phyloP scores from a whole-genome alignment of 2,329 filamentous ascomycete genomes.

The Xylariaceae sp. region DNA sequence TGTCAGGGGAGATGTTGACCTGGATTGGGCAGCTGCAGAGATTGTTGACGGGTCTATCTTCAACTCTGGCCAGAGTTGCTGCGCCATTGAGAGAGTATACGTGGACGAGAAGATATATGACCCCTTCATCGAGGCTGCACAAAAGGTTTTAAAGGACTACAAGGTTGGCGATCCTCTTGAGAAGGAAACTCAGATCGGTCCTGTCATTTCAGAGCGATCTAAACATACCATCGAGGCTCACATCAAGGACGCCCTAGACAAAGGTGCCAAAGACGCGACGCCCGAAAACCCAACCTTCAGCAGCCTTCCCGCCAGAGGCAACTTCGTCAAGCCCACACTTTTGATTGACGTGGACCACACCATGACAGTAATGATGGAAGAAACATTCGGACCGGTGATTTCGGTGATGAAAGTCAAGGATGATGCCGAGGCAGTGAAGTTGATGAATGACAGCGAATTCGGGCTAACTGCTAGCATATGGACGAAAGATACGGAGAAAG shows the following conservation, averaged over 20 bases:
- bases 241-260: constrained; percentile 79
- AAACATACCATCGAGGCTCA: constrained; percentile 79
- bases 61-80: constrained; percentile 98
- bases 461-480: constrained; percentile 96
- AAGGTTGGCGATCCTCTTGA: constrained; percentile 88
- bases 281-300: constrained; percentile 81
- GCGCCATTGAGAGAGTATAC: constrained; percentile 89
- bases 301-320: constrained; percentile 75
- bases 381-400: constrained; percentile 94
- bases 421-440: constrained; percentile 78
- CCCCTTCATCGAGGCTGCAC: constrained; percentile 76
- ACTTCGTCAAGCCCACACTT: constrained; percentile 87
- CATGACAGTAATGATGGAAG: constrained; percentile 90
- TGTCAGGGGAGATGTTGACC: constrained; percentile 81
- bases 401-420: constrained; percentile 84
- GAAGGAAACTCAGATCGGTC: constrained; percentile 80
- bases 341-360: constrained; percentile 78
- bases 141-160: constrained; percentile 81
- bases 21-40: constrained; percentile 89
- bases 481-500: constrained; percentile 83
- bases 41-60: constrained; percentile 96
- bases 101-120: constrained; percentile 87
- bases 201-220: constrained; percentile 82
- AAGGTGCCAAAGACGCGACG: constrained; percentile 84
- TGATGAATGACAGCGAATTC: constrained; percentile 96